phyloP scores from a whole-genome alignment of 2,329 filamentous ascomycete genomes.

The Teratosphaeriaceae sp. region DNA sequence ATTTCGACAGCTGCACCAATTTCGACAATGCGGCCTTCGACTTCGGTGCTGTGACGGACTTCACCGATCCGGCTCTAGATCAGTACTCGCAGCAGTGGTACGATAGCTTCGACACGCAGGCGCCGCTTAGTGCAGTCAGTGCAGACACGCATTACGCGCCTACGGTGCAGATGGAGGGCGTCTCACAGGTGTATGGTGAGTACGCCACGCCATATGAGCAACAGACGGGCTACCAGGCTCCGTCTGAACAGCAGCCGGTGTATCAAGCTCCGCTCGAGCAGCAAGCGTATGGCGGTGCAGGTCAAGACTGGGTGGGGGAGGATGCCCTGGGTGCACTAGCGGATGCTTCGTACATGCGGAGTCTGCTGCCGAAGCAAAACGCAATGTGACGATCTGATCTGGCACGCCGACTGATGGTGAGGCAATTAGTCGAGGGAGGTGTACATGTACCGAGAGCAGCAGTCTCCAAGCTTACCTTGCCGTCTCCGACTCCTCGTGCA shows the following conservation, averaged over 20 bases:
- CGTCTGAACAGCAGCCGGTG: neutral
- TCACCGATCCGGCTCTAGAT: conserved; percentile 20
- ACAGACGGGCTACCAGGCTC: neutral
- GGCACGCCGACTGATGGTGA: no score
- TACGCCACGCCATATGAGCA: conserved; percentile 7
- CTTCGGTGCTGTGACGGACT: conserved; percentile 15
- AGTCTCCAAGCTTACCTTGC: neutral
- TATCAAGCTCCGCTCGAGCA: neutral
- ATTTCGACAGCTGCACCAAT: conserved; percentile 12
- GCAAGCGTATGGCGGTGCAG: conserved; percentile 18
- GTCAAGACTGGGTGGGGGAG: conserved; percentile 9
- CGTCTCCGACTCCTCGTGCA: no score
- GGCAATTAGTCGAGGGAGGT: no score
- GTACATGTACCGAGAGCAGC: no score
- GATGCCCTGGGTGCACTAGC: conserved; percentile 11
- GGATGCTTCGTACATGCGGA: conserved; percentile 14
- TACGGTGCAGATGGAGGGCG: neutral
- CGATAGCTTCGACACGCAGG: conserved; percentile 13
- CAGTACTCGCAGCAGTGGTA: conserved; percentile 16
- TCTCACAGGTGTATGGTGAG: neutral
- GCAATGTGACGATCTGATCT: neutral
- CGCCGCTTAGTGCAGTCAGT: conserved; percentile 5
- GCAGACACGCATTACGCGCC: conserved; percentile 5
- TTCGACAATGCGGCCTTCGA: conserved; percentile 26
- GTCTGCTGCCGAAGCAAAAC: conserved; percentile 5